phyloP scores from a whole-genome alignment of 169 alveolate genomes.

The Plasmodium chabaudi region DNA sequence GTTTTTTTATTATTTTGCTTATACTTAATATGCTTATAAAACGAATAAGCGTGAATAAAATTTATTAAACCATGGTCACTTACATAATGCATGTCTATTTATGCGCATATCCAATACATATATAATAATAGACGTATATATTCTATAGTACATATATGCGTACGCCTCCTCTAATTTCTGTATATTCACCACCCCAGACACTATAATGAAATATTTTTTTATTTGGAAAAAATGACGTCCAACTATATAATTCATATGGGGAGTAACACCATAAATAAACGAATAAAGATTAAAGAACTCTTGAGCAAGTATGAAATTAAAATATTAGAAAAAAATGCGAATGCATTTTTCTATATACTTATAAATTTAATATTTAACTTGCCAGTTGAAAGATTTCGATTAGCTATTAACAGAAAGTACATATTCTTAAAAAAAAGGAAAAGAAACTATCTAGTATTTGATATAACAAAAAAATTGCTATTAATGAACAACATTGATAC shows the following conservation, averaged over 20 bases:
- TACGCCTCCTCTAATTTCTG: no score
- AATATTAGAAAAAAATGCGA: conserved; percentile 56
- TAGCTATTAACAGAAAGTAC: conserved; percentile 63
- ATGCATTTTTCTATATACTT: conserved; percentile 49
- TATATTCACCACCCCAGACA: no score
- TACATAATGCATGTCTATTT: no score
- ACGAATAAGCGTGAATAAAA: no score
- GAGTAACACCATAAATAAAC: conserved; percentile 22
- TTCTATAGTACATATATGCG: no score
- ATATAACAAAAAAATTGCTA: conserved; percentile 47
- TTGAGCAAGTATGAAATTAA: conserved; percentile 44
- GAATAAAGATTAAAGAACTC: conserved; percentile 39
- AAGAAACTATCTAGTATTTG: conserved; percentile 24
- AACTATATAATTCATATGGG: conserved; percentile 72
- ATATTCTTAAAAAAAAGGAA: conserved; percentile 51
- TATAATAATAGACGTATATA: no score
- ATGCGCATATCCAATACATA: no score
- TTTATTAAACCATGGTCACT: no score
- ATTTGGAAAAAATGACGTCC: conserved; percentile 31
- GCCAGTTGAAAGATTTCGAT: conserved; percentile 57
- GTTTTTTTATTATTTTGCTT: no score
- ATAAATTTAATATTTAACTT: conserved; percentile 51
- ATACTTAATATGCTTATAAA: no score
- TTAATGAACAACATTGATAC: conserved; percentile 26
- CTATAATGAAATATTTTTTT: no score